Evolutionary conservation across 2,329 filamentous ascomycete genomes (phyloP), one percentile per base, ranked within the genome.

Genomic region (Aspergillus spinulosporus): DNA sequence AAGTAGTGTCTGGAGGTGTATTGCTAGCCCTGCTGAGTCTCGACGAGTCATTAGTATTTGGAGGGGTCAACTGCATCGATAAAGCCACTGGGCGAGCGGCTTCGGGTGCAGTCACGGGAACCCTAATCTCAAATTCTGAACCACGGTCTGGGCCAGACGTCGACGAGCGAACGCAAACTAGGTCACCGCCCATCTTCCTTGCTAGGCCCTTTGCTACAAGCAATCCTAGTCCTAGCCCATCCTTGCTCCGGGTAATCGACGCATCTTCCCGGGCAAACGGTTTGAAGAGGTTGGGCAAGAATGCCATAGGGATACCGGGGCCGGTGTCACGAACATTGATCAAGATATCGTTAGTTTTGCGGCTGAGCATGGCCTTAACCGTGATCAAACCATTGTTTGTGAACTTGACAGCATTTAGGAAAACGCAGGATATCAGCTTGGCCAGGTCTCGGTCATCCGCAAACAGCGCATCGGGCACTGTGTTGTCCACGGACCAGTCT

Each of bases 171-270:
- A 85, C 79, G 62, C 87, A 84, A 50, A 82, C 80, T 15, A 90
- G 74, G 69, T 89, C 87, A 12, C 87, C 87, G 29, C 86, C 85
- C 54, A 89, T 81, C 67, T 86, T 87, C 52, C 87, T 79, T 4
- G 87, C 84, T 45, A 89, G 77, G 3, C 86, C 86, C 71, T 89
- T 89, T 0, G 87, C 87, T n/a, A 89, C 87, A 66, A 89, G 79
- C 9, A 90, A 73, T 29, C 87, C 87, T 5, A 90, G 75, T 0
- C 87, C 87, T 2, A 89, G 76, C 0, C 87, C 87, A 68, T 90
- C 87, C 66, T 82, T 86, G 59, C 82, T 81, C 43, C 87, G 78
- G 5, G 85, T 88, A 11, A 85, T 82, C 1, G 86, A 88, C 49
- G 84, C 81, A 67, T 90, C 86, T 70, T 88, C 84, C 58, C 86